phyloP scores from a whole-genome alignment of 2,329 filamentous ascomycete species.

The Aphanocladium album region DNA sequence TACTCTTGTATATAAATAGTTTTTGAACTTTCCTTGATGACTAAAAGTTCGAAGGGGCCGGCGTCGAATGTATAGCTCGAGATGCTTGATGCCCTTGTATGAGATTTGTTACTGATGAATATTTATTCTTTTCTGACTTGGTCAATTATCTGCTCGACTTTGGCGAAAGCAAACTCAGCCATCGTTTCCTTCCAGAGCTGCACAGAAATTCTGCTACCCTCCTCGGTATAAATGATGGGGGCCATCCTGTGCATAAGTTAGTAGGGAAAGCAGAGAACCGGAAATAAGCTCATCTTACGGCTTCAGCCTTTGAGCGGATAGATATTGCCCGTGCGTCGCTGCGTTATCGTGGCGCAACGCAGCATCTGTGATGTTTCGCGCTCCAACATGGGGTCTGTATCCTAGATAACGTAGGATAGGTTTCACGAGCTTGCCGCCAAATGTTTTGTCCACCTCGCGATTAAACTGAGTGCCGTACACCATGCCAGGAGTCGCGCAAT shows the following conservation, averaged over 20 bases:
- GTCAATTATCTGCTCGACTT: conserved; percentile 1
- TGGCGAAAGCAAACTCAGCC: conserved; percentile 17
- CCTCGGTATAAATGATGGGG: conserved; percentile 13
- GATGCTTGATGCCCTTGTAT: no score
- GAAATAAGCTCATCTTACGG: no score
- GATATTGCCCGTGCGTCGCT: conserved; percentile 10
- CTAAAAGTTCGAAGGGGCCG: neutral
- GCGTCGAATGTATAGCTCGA: no score
- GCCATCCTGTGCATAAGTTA: conserved; percentile 7
- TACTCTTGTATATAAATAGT: neutral
- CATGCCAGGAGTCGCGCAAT: conserved; percentile 19
- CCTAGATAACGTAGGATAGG: conserved; percentile 1
- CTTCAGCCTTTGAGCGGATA: conserved; percentile 10
- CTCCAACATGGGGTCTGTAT: conserved; percentile 6
- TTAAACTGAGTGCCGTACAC: conserved; percentile 15
- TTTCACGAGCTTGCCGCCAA: conserved; percentile 11
- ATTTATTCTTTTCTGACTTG: neutral
- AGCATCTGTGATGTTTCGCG: conserved; percentile 11
- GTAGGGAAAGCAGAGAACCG: neutral
- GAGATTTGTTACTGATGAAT: no score
- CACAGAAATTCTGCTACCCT: conserved; percentile 8
- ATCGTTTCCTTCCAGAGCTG: conserved; percentile 18
- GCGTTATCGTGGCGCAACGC: conserved; percentile 4
- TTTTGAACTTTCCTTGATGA: neutral
- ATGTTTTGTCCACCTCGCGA: conserved; percentile 13